Conservation (phyloP, 164 flowering plant species). For the Umbellularia californica region DNA sequence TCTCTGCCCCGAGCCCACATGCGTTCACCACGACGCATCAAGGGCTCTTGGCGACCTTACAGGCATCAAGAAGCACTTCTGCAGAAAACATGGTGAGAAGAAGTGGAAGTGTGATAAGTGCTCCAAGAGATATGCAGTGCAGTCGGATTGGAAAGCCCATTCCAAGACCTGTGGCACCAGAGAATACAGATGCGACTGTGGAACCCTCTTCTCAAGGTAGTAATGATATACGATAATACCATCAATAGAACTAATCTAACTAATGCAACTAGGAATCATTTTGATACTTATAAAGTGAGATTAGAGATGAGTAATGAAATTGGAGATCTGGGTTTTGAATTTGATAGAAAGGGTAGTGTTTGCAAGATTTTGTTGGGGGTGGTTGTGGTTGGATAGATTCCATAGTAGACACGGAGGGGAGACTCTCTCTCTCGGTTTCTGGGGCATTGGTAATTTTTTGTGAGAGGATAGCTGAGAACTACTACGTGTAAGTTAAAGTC, state of each 20-base stretch:
- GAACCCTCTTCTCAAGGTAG: conserved; percentile 91
- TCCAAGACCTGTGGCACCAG: conserved; percentile 84
- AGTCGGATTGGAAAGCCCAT: conserved; percentile 94
- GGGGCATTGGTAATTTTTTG: too few species aligned
- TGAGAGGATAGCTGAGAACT: not conserved
- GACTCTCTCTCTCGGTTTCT: not conserved
- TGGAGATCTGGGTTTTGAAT: not conserved
- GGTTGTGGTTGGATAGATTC: conserved; percentile 19
- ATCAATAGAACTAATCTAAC: not conserved
- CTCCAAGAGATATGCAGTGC: conserved; percentile 79
- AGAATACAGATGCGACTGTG: conserved; percentile 86
- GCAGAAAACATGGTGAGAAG: conserved; percentile 90
- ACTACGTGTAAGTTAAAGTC: conserved; percentile 20
- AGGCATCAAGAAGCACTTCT: conserved; percentile 85
- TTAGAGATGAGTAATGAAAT: not conserved
- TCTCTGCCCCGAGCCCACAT: conserved; percentile 81
- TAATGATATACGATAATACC: too few species aligned
- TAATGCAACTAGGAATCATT: not conserved
- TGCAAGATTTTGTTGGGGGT: not conserved
- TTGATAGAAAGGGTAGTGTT: not conserved
- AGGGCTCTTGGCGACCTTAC: conserved; percentile 93
- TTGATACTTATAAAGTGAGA: not conserved
- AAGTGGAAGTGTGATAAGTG: conserved; percentile 94
- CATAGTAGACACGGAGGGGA: not conserved
- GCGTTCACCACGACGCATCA: conserved; percentile 86